These are phyloP conservation scores for Phlegmacium glaucopus DNA, from an alignment of 768 basidiomycete species.

Conservation along the genomic window DNA sequence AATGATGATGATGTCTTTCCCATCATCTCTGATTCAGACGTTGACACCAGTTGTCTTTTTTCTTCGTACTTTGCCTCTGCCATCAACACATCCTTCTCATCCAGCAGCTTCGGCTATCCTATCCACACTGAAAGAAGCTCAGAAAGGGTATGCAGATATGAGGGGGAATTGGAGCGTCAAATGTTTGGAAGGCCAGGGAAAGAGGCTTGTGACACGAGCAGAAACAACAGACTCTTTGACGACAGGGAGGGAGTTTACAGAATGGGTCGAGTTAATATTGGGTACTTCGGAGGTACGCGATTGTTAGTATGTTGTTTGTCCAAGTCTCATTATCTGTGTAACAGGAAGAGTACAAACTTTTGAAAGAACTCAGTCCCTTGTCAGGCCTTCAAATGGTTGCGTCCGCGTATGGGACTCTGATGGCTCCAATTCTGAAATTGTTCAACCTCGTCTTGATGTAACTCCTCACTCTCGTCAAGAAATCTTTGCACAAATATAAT, in stretches of 20 bases:
- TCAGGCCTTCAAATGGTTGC: too few species aligned
- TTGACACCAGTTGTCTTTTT: constrained; percentile 65
- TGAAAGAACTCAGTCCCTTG: constrained; percentile 62
- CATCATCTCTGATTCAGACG: constrained; percentile 47
- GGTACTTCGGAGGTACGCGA: constrained; percentile 59
- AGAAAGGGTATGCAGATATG: constrained; percentile 84
- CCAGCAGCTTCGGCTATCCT: constrained; percentile 67
- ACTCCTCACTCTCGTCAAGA: constrained; percentile 65
- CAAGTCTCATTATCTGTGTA: background rate
- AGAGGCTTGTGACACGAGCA: constrained; percentile 64
- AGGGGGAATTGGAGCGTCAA: constrained; percentile 75
- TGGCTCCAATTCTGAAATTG: too few species aligned
- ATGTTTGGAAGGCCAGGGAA: constrained; percentile 69
- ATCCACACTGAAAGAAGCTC: constrained; percentile 68
- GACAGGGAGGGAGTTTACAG: constrained; percentile 68
- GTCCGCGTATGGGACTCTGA: too few species aligned
- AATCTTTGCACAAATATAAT: constrained; percentile 71
- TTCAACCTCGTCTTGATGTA: constrained; percentile 60
- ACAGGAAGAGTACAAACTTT: constrained; percentile 66
- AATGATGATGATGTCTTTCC: too few species aligned
- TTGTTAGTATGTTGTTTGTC: background rate
- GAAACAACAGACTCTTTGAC: constrained; percentile 64
- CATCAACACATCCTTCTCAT: constrained; percentile 80
- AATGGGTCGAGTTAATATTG: constrained; percentile 65
- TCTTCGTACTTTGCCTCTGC: constrained; percentile 69